A percentile compares a stretch with the other conserved stretches of the same genome.
These are phyloP conservation scores for Pichia paraexigua DNA, from an alignment of 805 yeast genomes.

Conservation along the genomic window DNA sequence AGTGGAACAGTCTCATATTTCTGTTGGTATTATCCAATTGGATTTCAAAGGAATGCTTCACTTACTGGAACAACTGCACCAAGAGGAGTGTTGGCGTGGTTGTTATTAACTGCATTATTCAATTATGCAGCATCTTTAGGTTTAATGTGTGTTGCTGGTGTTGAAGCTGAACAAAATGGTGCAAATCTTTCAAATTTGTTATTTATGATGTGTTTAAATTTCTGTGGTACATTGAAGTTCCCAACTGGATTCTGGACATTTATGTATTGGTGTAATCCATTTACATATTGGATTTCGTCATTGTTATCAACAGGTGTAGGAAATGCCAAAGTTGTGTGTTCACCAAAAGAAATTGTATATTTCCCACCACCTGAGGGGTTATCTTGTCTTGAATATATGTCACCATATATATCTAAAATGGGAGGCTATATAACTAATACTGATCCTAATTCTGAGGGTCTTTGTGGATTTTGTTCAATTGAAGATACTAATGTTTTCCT, in stretches of 20 bases:
- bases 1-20: conserved; percentile 56
- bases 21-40: conserved; percentile 67
- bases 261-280: conserved; percentile 68
- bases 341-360: conserved; percentile 37
- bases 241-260: conserved; percentile 67
- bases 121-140: conserved; percentile 52
- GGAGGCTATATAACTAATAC: conserved; percentile 43
- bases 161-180: conserved; percentile 52
- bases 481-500: conserved; percentile 53
- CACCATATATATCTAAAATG: conserved; percentile 25
- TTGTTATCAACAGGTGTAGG: conserved; percentile 50
- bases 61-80: conserved; percentile 36
- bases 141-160: conserved; percentile 50
- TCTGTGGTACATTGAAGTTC: conserved; percentile 71
- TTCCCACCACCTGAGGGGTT: conserved; percentile 46
- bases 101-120: conserved; percentile 37
- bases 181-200: conserved; percentile 50
- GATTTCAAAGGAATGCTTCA: conserved; percentile 55
- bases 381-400: conserved; percentile 52
- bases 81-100: conserved; percentile 47
- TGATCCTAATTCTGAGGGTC: conserved; percentile 35
- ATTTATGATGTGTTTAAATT: conserved; percentile 55
- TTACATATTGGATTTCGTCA: conserved; percentile 56
- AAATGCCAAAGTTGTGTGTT: conserved; percentile 39
- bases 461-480: conserved; percentile 57